Conservation (phyloP, 31 red algal genomes). For the Odonthalia washingtoniensis region DNA sequence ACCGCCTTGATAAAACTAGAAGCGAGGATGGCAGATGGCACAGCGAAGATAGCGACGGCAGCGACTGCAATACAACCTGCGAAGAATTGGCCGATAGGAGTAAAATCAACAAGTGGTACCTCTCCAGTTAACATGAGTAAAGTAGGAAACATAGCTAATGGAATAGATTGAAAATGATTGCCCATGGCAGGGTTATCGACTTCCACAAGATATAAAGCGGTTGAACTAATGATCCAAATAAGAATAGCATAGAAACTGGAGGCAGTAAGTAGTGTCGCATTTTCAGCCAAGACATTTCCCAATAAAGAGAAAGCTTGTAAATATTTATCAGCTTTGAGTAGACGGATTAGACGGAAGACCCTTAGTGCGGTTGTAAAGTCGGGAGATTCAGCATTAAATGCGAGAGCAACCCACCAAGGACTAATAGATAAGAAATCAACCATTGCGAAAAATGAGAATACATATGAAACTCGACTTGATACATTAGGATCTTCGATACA, state of each 20-base stretch:
- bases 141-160: constrained; percentile 78
- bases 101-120: constrained; percentile 82
- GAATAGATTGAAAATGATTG: constrained; percentile 83
- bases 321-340: constrained; percentile 93
- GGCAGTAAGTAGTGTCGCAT: constrained; percentile 80
- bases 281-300: constrained; percentile 81
- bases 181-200: constrained; percentile 79
- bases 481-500: constrained; percentile 72
- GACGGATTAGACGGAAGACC: constrained; percentile 86
- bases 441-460: constrained; percentile 72
- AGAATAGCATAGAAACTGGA: constrained; percentile 80
- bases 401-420: constrained; percentile 69
- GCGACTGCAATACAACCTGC: constrained; percentile 77
- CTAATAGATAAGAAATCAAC: constrained; percentile 82
- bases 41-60: constrained; percentile 88
- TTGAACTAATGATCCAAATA: constrained; percentile 77
- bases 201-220: constrained; percentile 70
- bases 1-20: constrained; percentile 90
- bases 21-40: constrained; percentile 80
- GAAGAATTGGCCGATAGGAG: constrained; percentile 71
- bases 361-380: constrained; percentile 90
- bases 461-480: constrained; percentile 64
- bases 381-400: constrained; percentile 52
- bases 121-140: constrained; percentile 90
- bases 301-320: constrained; percentile 80